Evolutionary conservation across 2,329 filamentous ascomycete species (phyloP).

Genomic region (Fusarium sp.): DNA sequence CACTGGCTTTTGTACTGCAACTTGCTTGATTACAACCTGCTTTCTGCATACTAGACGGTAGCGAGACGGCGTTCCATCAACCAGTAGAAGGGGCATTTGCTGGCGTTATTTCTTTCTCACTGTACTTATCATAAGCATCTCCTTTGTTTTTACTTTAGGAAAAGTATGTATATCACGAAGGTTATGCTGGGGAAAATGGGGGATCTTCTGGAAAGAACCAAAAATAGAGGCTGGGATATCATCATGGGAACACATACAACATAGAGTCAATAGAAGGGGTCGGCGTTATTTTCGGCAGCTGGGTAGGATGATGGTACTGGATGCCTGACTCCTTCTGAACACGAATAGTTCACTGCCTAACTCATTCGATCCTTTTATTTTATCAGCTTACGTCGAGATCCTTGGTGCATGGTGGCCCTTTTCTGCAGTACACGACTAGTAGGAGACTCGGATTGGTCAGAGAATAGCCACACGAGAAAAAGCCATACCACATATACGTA

Average conservation of each 20-base stretch:
- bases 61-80: slow-evolving; percentile 39
- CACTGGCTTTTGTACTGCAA: slow-evolving; percentile 6
- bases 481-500: not conserved
- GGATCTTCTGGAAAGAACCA: slow-evolving; percentile 35
- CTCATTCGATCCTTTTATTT: slow-evolving; percentile 14
- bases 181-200: slow-evolving; percentile 29
- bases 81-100: slow-evolving; percentile 38
- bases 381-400: slow-evolving; percentile 11
- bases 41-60: slow-evolving; percentile 35
- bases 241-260: slow-evolving; percentile 25
- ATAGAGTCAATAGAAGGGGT: slow-evolving; percentile 47
- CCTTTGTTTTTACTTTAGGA: slow-evolving; percentile 19
- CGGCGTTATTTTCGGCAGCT: slow-evolving; percentile 42
- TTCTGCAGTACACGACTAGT: slow-evolving; percentile 19
- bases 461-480: not conserved
- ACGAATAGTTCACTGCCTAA: slow-evolving; percentile 32
- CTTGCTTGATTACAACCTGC: slow-evolving; percentile 28
- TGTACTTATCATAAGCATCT: slow-evolving; percentile 14
- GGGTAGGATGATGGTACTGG: slow-evolving; percentile 24
- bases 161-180: slow-evolving; percentile 31
- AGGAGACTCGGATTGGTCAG: slow-evolving; percentile 15
- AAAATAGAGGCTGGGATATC: slow-evolving; percentile 32
- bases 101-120: slow-evolving; percentile 26
- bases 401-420: slow-evolving; percentile 11
- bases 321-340: slow-evolving; percentile 20